Evolutionary conservation across 768 basidiomycete genomes (phyloP).

Genomic region (Calocera cornea): DNA sequence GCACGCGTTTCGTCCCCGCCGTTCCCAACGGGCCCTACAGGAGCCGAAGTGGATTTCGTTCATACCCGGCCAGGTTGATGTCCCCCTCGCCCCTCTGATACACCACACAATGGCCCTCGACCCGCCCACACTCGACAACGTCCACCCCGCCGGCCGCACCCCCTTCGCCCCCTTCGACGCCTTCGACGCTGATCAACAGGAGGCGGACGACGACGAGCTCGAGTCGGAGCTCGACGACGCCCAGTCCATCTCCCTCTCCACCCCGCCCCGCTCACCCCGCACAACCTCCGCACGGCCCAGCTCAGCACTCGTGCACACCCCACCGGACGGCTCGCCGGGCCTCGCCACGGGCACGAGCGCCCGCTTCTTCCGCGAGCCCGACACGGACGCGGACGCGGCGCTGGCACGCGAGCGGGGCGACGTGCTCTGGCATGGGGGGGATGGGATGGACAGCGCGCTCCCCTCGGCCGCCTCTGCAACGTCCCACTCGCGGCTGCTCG

Average conservation of each 20-base stretch:
- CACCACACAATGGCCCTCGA: too few relatives aligned
- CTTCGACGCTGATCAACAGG: too few relatives aligned
- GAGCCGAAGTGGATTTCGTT: not conserved
- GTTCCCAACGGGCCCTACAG: not conserved
- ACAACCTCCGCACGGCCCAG: not conserved
- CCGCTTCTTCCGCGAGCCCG: not conserved
- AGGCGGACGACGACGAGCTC: not conserved
- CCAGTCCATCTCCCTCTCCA: conserved; percentile 1
- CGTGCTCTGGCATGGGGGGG: not conserved
- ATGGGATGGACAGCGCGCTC: not conserved
- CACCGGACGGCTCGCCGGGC: not conserved
- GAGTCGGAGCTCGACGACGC: not conserved
- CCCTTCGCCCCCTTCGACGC: not conserved
- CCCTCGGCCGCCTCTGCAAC: not conserved
- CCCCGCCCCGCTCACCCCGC: not conserved
- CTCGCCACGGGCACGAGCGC: not conserved
- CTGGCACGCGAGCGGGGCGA: not conserved
- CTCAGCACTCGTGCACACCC: not conserved
- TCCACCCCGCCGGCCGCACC: not conserved
- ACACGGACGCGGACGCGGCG: not conserved
- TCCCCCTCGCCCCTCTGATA: not conserved
- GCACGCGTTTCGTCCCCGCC: not conserved
- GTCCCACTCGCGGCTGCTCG: not conserved
- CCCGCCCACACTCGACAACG: not conserved
- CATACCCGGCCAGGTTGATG: not conserved